Percentiles rank a stretch among this genome's conserved stretches.
These are phyloP conservation scores for Lasiosphaeria ovina DNA, from an alignment of 495 filamentous ascomycete species.

Conservation along the genomic window DNA sequence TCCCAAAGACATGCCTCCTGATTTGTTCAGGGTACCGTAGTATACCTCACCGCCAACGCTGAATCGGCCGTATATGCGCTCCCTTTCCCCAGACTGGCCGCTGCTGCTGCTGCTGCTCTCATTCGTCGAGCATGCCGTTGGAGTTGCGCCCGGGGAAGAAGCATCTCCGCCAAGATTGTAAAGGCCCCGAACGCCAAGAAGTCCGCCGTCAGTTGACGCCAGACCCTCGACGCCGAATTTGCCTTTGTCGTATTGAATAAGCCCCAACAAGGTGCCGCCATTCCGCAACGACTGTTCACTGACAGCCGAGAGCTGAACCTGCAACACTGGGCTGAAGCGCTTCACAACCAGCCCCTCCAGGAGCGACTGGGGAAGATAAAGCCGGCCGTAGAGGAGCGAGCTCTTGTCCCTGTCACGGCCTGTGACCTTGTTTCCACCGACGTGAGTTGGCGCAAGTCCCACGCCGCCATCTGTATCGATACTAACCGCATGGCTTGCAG, in stretches of 20 bases:
- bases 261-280: constrained; percentile 71
- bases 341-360: constrained; percentile 86
- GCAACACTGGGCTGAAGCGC: constrained; percentile 72
- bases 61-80: constrained; percentile 62
- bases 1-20: constrained; percentile 74
- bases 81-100: constrained; percentile 32
- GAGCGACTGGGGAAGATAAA: constrained; percentile 80
- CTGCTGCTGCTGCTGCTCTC: constrained; percentile 14
- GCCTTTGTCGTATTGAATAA: constrained; percentile 83
- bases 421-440: background rate
- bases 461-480: background rate
- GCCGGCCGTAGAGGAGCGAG: constrained; percentile 79
- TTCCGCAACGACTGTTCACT: constrained; percentile 72
- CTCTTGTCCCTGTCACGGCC: constrained; percentile 17
- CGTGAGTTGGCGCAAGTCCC: constrained; percentile 1
- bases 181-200: constrained; percentile 82
- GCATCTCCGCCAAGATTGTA: constrained; percentile 93
- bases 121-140: constrained; percentile 10
- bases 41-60: constrained; percentile 91
- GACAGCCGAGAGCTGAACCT: constrained; percentile 77
- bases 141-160: constrained; percentile 34
- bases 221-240: constrained; percentile 89
- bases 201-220: constrained; percentile 85
- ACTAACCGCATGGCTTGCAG: background rate
- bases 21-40: constrained; percentile 88